Conservation (phyloP, 129 eudicot species). For the Lactuca sativa region DNA sequence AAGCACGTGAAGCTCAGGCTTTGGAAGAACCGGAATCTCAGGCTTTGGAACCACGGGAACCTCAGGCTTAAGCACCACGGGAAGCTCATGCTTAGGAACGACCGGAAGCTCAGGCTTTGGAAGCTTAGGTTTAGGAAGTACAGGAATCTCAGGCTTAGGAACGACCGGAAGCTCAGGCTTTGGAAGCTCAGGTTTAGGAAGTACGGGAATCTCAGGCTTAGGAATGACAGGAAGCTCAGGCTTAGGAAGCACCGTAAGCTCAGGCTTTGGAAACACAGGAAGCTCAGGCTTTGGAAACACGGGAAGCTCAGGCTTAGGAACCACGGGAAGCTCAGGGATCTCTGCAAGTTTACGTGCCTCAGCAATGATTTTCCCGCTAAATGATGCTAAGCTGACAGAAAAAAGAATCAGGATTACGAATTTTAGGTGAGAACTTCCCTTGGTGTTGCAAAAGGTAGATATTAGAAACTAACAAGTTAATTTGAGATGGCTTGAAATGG, state of each 20-base stretch:
- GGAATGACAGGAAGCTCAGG: constrained; percentile 5
- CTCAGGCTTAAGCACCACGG: constrained; percentile 2
- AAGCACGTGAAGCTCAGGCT: constrained; percentile 20
- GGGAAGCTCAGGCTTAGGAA: neutral
- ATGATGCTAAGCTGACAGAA: too few relatives aligned
- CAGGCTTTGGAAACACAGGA: constrained; percentile 27
- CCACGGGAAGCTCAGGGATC: neutral
- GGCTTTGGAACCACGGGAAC: constrained; percentile 8
- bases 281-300: neutral
- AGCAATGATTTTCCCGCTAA: too few relatives aligned
- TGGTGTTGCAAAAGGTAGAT: too few relatives aligned
- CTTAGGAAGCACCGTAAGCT: constrained; percentile 4
- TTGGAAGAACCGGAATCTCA: constrained; percentile 5
- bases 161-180: neutral
- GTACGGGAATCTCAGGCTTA: neutral
- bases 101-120: constrained; percentile 15
- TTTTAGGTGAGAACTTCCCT: too few relatives aligned
- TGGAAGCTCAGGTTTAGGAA: constrained; percentile 4
- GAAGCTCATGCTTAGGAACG: neutral
- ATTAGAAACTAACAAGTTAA: too few relatives aligned
- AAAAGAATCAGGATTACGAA: too few relatives aligned
- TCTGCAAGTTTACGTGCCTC: neutral
- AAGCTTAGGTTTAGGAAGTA: neutral
- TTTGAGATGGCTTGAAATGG: too few relatives aligned
- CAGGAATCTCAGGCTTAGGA: neutral